Conservation (phyloP, 164 flowering plant genomes). For the Stephania yunnanensis region DNA sequence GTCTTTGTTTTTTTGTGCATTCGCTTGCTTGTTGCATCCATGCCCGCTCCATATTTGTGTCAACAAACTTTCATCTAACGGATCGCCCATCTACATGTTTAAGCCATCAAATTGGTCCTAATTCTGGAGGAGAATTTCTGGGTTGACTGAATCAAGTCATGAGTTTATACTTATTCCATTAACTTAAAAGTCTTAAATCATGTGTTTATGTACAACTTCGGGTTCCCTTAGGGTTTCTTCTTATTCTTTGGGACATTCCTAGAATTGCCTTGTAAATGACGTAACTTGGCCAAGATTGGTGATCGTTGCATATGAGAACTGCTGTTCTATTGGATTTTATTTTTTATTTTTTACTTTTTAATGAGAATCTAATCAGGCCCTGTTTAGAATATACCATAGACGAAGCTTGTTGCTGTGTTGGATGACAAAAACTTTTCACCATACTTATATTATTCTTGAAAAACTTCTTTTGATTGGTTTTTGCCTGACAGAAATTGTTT, state of each 20-base stretch:
- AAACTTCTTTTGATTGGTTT: neutral
- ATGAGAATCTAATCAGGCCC: too few species aligned
- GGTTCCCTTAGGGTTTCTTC: neutral
- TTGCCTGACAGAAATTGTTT: slow-evolving; percentile 57
- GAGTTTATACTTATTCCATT: neutral
- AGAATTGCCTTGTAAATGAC: neutral
- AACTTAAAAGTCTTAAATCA: neutral
- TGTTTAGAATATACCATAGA: neutral
- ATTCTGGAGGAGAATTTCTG: neutral
- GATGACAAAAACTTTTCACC: neutral
- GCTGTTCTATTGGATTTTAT: neutral
- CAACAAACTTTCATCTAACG: too few species aligned
- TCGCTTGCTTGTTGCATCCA: too few species aligned
- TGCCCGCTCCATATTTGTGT: too few species aligned
- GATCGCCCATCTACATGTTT: neutral
- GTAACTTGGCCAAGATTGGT: neutral
- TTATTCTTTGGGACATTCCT: neutral
- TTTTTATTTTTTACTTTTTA: too few species aligned
- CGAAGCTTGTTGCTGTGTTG: neutral
- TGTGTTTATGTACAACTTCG: neutral
- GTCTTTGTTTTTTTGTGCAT: too few species aligned
- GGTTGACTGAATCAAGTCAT: neutral
- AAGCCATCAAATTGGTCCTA: neutral
- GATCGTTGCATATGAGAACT: neutral
- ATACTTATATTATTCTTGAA: neutral